These are phyloP conservation scores for Calycina herbarum DNA, from an alignment of 2,329 filamentous ascomycete genomes.

Conservation along the genomic window DNA sequence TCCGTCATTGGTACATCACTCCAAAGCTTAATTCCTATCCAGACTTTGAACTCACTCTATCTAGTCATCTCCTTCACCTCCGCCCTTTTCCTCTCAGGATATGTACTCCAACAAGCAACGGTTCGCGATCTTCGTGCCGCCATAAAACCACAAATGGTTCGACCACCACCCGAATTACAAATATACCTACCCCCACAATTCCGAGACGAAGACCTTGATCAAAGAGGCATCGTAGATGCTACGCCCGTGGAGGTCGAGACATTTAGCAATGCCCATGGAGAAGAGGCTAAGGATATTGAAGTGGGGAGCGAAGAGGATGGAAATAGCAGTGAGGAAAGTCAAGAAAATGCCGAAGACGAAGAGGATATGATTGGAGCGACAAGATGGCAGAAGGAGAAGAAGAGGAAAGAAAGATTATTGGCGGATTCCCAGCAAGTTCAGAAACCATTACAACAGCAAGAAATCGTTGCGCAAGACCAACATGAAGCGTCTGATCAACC, in stretches of 20 bases:
- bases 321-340: constrained; percentile 1
- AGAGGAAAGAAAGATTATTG: constrained; percentile 18
- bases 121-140: constrained; percentile 74
- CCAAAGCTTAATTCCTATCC: constrained; percentile 17
- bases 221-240: constrained; percentile 16
- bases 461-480: constrained; percentile 36
- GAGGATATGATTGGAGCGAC: constrained; percentile 29
- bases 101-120: constrained; percentile 83
- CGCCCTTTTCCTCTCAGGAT: constrained; percentile 84
- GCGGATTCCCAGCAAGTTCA: background rate
- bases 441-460: constrained; percentile 44
- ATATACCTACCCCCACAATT: constrained; percentile 29
- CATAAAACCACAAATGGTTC: constrained; percentile 46
- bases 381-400: constrained; percentile 29
- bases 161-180: constrained; percentile 19
- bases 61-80: constrained; percentile 74
- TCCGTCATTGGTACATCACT: constrained; percentile 56
- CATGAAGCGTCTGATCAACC: background rate
- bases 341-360: constrained; percentile 9
- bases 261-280: background rate
- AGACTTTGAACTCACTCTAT: constrained; percentile 15
- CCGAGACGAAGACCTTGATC: constrained; percentile 21
- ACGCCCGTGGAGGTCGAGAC: constrained; percentile 16
- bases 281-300: background rate
- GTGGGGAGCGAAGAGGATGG: background rate